Evolutionary conservation across 257 asterid genomes (phyloP).

Genomic region (Solanum neorickii): DNA sequence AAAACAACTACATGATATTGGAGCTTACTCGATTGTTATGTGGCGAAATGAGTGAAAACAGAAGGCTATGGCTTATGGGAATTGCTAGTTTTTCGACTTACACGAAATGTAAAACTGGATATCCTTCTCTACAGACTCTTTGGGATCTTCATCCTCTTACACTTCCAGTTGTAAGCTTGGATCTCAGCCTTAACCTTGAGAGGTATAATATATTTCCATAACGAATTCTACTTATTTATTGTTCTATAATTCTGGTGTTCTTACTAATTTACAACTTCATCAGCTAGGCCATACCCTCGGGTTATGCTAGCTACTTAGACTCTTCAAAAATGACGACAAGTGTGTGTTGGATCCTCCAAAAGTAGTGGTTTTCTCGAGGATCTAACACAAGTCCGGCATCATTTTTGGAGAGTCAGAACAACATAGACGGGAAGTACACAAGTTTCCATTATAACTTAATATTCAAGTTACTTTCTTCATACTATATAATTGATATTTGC

Average conservation of each 20-base stretch:
- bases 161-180: slow-evolving; percentile 36
- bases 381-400: neutral
- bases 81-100: slow-evolving; percentile 50
- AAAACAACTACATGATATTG: slow-evolving; percentile 47
- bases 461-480: neutral
- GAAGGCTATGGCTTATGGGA: slow-evolving; percentile 67
- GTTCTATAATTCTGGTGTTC: neutral
- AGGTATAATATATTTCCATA: slow-evolving; percentile 19
- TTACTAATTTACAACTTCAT: neutral
- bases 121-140: slow-evolving; percentile 65
- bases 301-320: neutral
- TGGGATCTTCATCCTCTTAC: slow-evolving; percentile 73
- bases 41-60: slow-evolving; percentile 35
- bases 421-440: neutral
- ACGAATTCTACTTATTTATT: neutral
- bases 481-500: neutral
- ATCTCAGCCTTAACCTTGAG: slow-evolving; percentile 43
- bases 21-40: slow-evolving; percentile 58
- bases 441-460: neutral
- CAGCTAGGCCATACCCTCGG: neutral
- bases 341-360: neutral
- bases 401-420: neutral
- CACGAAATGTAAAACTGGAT: slow-evolving; percentile 47
- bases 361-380: neutral
- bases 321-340: neutral